Evolutionary conservation across 1,284 basidiomycete species (phyloP).

Genomic region (Sphagnurus paluster): DNA sequence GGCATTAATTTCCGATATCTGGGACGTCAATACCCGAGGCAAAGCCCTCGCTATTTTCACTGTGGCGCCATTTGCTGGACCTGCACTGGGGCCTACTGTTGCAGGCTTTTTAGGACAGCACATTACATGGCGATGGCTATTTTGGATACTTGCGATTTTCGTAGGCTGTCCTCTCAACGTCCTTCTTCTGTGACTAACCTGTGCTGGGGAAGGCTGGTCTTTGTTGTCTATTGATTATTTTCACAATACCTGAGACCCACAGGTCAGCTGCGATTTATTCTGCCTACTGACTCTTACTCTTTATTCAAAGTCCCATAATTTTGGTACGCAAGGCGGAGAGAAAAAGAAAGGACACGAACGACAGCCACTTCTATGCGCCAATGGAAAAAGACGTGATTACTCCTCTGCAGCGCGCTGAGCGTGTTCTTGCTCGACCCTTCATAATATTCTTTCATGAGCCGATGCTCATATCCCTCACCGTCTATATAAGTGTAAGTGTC

Average conservation of each 20-base stretch:
- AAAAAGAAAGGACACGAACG: conserved; percentile 56
- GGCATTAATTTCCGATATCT: conserved; percentile 60
- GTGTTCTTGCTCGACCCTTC: conserved; percentile 62
- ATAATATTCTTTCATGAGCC: conserved; percentile 74
- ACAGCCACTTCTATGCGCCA: conserved; percentile 60
- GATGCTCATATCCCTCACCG: conserved; percentile 70
- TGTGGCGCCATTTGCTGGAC: conserved; percentile 76
- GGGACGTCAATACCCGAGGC: conserved; percentile 69
- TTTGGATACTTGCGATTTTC: conserved; percentile 75
- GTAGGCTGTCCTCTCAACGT: conserved; percentile 32
- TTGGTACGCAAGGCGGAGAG: conserved; percentile 46
- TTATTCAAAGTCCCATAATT: conserved; percentile 48
- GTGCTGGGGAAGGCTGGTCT: conserved; percentile 33
- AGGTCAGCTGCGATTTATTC: conserved; percentile 31
- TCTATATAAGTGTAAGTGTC: conserved; percentile 62
- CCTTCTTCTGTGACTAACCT: background rate
- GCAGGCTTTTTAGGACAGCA: conserved; percentile 54
- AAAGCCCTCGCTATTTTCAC: conserved; percentile 71
- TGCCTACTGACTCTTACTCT: background rate
- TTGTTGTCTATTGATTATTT: conserved; percentile 52
- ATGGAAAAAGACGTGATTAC: conserved; percentile 44
- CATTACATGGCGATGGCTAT: conserved; percentile 72
- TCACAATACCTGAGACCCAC: conserved; percentile 79
- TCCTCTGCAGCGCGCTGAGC: conserved; percentile 43
- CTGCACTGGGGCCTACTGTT: conserved; percentile 63